Evolutionary conservation across 805 yeast species (phyloP).

Genomic region (Yamadazyma paraphyllophila): DNA sequence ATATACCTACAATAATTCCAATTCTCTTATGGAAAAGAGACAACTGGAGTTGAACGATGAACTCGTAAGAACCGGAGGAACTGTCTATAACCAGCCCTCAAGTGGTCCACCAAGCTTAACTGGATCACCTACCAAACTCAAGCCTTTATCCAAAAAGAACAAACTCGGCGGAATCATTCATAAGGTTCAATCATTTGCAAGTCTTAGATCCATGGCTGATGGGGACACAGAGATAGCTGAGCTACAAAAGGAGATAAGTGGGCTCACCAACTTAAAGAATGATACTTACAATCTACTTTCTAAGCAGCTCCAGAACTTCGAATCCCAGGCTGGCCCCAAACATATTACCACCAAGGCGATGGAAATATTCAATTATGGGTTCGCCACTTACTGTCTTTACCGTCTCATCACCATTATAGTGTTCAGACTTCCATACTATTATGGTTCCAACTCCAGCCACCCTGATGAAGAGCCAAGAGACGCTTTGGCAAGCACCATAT

Average conservation of each 20-base stretch:
- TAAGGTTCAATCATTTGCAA: conserved; percentile 43
- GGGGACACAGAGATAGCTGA: conserved; percentile 27
- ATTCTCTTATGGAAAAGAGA: conserved; percentile 32
- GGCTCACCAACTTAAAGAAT: conserved; percentile 18
- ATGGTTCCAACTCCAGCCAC: conserved; percentile 13
- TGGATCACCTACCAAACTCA: conserved; percentile 5
- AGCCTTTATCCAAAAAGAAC: conserved; percentile 11
- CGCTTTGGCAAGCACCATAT: conserved; percentile 49
- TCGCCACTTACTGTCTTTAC: conserved; percentile 51
- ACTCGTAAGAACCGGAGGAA: conserved; percentile 22
- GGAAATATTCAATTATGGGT: conserved; percentile 22
- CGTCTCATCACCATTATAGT: conserved; percentile 42
- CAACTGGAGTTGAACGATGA: conserved; percentile 27
- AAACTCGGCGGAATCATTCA: conserved; percentile 32
- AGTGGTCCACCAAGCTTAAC: conserved; percentile 6
- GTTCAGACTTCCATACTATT: conserved; percentile 36
- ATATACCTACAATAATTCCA: conserved; percentile 42
- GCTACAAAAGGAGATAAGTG: conserved; percentile 38
- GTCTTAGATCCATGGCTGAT: conserved; percentile 19
- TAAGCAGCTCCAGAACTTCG: background rate
- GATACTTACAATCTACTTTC: conserved; percentile 5
- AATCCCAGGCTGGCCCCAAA: background rate
- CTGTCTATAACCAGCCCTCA: conserved; percentile 19
- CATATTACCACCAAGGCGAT: conserved; percentile 7
- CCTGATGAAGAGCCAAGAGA: conserved; percentile 26